phyloP scores from a whole-genome alignment of 2,329 filamentous ascomycete species.

The Colletotrichum camelliae region DNA sequence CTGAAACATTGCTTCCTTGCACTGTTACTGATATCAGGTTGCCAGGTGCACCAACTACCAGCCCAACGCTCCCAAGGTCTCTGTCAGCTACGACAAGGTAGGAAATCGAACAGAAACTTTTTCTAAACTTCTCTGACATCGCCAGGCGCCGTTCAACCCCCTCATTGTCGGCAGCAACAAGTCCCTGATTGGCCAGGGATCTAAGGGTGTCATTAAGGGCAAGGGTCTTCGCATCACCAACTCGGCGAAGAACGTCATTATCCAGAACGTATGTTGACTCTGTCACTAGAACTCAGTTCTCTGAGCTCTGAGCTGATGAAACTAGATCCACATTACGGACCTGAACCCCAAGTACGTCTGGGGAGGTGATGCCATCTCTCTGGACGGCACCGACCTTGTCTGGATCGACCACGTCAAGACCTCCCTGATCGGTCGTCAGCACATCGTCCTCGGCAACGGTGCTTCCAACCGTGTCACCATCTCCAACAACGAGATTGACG shows the following conservation, averaged over 20 bases:
- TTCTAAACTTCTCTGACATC: neutral
- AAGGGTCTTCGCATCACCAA: slow-evolving; percentile 58
- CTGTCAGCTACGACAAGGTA: slow-evolving; percentile 47
- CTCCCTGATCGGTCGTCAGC: slow-evolving; percentile 63
- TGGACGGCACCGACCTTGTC: slow-evolving; percentile 49
- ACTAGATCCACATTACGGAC: slow-evolving; percentile 48
- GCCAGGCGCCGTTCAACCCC: slow-evolving; percentile 49
- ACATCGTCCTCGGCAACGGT: slow-evolving; percentile 62
- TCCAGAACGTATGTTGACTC: slow-evolving; percentile 54
- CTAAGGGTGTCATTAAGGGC: slow-evolving; percentile 59
- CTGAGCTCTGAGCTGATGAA: too few relatives aligned
- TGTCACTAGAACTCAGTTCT: too few relatives aligned
- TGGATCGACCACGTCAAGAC: slow-evolving; percentile 63
- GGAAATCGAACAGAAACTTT: neutral
- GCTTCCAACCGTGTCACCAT: slow-evolving; percentile 62
- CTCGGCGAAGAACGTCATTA: slow-evolving; percentile 59
- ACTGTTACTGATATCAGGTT: neutral
- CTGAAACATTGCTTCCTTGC: neutral
- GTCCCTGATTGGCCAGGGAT: slow-evolving; percentile 58
- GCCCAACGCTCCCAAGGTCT: slow-evolving; percentile 50
- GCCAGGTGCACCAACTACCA: slow-evolving; percentile 65
- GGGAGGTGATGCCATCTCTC: slow-evolving; percentile 64
- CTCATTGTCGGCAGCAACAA: slow-evolving; percentile 64
- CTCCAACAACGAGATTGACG: slow-evolving; percentile 66
- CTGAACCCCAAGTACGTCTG: slow-evolving; percentile 64